Conservation (phyloP, 345 rosid species). For the Melastoma malabathricum region DNA sequence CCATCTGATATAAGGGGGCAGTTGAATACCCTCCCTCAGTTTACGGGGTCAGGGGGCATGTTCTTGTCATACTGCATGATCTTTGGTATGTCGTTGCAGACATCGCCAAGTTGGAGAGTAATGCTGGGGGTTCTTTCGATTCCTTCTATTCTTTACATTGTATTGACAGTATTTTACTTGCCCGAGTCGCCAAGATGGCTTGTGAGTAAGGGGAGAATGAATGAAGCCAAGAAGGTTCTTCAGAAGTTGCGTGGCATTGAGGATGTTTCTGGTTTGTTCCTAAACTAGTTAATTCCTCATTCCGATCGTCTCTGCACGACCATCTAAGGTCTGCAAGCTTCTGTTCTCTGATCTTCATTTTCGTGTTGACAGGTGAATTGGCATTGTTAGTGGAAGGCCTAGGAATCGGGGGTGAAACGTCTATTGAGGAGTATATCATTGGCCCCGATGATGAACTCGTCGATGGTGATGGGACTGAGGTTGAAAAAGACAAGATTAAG, state of each 20-base stretch:
- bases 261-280: slow-evolving; percentile 66
- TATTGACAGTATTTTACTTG: slow-evolving; percentile 59
- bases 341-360: no score
- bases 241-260: slow-evolving; percentile 82
- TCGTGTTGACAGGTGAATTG: slow-evolving; percentile 63
- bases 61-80: slow-evolving; percentile 88
- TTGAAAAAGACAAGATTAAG: slow-evolving; percentile 55
- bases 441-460: slow-evolving; percentile 58
- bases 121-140: slow-evolving; percentile 94
- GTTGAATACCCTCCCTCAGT: slow-evolving; percentile 90
- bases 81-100: slow-evolving; percentile 61
- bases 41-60: slow-evolving; percentile 92
- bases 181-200: slow-evolving; percentile 99
- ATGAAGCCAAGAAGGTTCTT: slow-evolving; percentile 70
- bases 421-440: slow-evolving; percentile 78
- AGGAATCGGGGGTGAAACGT: slow-evolving; percentile 80
- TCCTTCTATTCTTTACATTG: slow-evolving; percentile 61
- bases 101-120: slow-evolving; percentile 76
- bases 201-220: slow-evolving; percentile 92
- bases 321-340: no score
- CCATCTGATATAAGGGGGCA: slow-evolving; percentile 86
- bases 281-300: not conserved
- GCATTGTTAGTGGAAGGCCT: slow-evolving; percentile 94
- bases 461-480: slow-evolving; percentile 34
- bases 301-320: not conserved